Evolutionary conservation across 2,329 filamentous ascomycete species (phyloP).

Genomic region (Pseudocercospora fuligena): DNA sequence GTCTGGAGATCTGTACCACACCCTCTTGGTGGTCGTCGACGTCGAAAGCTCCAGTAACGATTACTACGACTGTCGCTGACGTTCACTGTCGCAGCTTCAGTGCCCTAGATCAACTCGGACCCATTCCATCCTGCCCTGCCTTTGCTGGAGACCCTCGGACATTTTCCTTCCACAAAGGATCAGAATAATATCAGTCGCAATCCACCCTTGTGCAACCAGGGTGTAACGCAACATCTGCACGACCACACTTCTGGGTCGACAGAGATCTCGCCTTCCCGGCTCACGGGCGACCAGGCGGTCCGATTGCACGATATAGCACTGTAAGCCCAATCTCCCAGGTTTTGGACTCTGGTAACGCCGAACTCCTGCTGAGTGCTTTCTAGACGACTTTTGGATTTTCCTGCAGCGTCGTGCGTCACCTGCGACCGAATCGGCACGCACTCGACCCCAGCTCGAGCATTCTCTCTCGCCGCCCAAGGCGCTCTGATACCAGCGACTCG

Average conservation of each 20-base stretch:
- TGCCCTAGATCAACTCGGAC: background rate
- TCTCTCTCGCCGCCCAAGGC: constrained; percentile 32
- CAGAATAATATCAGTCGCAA: constrained; percentile 31
- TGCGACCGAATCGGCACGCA: constrained; percentile 33
- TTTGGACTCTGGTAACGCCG: constrained; percentile 40
- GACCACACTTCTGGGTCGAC: constrained; percentile 51
- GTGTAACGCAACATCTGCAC: constrained; percentile 54
- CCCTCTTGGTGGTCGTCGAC: background rate
- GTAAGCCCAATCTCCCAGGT: constrained; percentile 48
- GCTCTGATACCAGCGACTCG: constrained; percentile 34
- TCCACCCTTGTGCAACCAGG: constrained; percentile 38
- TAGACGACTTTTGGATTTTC: constrained; percentile 49
- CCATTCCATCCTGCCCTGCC: constrained; percentile 38
- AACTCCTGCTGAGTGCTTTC: constrained; percentile 47
- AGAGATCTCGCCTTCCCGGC: constrained; percentile 44
- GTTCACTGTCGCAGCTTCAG: constrained; percentile 14
- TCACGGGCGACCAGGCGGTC: constrained; percentile 44
- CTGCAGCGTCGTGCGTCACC: constrained; percentile 52
- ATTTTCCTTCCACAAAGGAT: constrained; percentile 43
- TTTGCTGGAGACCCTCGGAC: constrained; percentile 38
- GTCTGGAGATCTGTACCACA: constrained; percentile 1
- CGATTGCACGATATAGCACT: constrained; percentile 34
- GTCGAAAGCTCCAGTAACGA: background rate
- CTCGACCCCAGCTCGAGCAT: constrained; percentile 27
- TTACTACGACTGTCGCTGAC: constrained; percentile 3